A percentile compares a stretch with the other conserved stretches of the same genome.
phyloP scores from a whole-genome alignment of 805 yeast genomes.

The Myxozyma melibiosi region DNA sequence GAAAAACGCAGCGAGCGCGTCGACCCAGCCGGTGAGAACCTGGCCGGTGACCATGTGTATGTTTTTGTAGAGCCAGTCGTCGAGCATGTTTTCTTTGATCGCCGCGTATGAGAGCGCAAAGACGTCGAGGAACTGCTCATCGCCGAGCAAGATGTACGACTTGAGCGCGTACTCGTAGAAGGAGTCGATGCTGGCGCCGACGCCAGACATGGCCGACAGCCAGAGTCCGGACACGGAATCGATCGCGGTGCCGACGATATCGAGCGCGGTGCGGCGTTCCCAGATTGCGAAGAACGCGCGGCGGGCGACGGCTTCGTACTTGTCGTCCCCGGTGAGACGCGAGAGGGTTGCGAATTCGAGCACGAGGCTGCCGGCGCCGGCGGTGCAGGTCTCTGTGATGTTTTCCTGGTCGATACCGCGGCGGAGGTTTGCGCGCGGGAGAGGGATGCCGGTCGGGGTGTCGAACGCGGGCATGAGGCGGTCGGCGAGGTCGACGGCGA shows the following conservation, averaged over 20 bases:
- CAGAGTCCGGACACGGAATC: constrained; percentile 60
- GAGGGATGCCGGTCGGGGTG: constrained; percentile 64
- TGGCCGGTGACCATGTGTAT: constrained; percentile 58
- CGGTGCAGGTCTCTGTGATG: constrained; percentile 70
- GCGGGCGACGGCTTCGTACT: constrained; percentile 64
- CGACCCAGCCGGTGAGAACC: constrained; percentile 69
- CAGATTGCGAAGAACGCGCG: constrained; percentile 70
- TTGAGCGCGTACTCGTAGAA: constrained; percentile 87
- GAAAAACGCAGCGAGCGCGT: constrained; percentile 83
- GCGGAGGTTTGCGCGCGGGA: constrained; percentile 73
- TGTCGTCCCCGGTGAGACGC: constrained; percentile 68
- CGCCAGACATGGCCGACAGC: constrained; percentile 66
- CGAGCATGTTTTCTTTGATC: constrained; percentile 54
- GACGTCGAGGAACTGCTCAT: constrained; percentile 52
- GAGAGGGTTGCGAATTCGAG: constrained; percentile 80
- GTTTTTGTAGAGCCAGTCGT: constrained; percentile 58
- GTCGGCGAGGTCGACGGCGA: constrained; percentile 77
- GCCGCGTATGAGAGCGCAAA: constrained; percentile 66
- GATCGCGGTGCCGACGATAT: constrained; percentile 77
- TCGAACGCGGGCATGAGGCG: constrained; percentile 71
- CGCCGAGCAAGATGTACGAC: constrained; percentile 71
- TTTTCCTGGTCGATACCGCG: constrained; percentile 48
- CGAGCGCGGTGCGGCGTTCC: constrained; percentile 61
- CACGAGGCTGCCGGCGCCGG: constrained; percentile 84
- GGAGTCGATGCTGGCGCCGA: constrained; percentile 91